phyloP scores from a whole-genome alignment of 768 basidiomycete species.

The Gautieria morchelliformis region DNA sequence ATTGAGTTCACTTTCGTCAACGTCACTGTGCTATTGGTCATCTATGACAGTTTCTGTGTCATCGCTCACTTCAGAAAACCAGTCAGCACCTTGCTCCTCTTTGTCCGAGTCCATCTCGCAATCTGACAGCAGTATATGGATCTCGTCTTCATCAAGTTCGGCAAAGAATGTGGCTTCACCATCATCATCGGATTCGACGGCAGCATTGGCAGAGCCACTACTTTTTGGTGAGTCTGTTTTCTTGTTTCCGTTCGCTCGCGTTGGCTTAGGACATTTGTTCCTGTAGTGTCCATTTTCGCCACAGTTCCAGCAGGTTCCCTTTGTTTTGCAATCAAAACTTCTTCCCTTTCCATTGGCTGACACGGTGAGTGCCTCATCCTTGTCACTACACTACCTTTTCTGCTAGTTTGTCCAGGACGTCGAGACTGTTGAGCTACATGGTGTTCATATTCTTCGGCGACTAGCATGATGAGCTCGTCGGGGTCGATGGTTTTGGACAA shows the following conservation, averaged over 20 bases:
- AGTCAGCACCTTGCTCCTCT: too few relatives aligned
- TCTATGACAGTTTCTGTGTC: too few relatives aligned
- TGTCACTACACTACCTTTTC: conserved; percentile 7
- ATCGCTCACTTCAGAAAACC: too few relatives aligned
- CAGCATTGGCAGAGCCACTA: conserved; percentile 9
- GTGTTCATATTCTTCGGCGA: conserved; percentile 23
- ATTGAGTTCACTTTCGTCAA: too few relatives aligned
- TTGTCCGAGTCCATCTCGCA: too few relatives aligned
- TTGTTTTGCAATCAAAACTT: background rate
- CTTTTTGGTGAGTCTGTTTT: conserved; percentile 9
- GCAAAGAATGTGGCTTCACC: too few relatives aligned
- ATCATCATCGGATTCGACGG: too few relatives aligned
- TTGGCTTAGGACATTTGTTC: conserved; percentile 18
- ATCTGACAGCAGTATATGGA: too few relatives aligned
- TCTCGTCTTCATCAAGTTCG: too few relatives aligned
- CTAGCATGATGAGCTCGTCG: conserved; percentile 16
- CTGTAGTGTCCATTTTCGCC: conserved; percentile 18
- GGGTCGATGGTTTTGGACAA: too few relatives aligned
- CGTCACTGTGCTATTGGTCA: too few relatives aligned
- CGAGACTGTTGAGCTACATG: conserved; percentile 10
- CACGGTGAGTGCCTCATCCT: conserved; percentile 15
- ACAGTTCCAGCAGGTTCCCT: conserved; percentile 21
- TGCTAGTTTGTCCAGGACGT: conserved; percentile 6
- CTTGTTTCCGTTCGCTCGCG: conserved; percentile 11
- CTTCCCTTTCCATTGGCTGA: conserved; percentile 11